A percentile compares a stretch with the other conserved stretches of the same genome.
These are phyloP conservation scores for Cochlearia excelsa DNA, from an alignment of 345 rosid species.

Conservation along the genomic window DNA sequence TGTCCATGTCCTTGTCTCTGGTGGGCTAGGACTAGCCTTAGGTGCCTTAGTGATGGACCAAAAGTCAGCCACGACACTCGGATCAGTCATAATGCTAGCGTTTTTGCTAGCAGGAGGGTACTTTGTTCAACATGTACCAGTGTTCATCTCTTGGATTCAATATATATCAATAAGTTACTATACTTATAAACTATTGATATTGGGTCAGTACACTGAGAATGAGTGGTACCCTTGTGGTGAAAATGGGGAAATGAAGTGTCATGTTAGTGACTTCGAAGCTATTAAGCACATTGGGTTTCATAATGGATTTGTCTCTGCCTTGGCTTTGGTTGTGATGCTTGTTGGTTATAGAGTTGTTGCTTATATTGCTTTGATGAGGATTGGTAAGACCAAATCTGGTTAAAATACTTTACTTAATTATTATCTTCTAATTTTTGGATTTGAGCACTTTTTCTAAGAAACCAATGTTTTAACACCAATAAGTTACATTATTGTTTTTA, in stretches of 20 bases:
- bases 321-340: slow-evolving; percentile 68
- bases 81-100: slow-evolving; percentile 87
- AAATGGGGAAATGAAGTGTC: slow-evolving; percentile 43
- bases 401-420: slow-evolving; percentile 5
- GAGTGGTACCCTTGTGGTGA: slow-evolving; percentile 64
- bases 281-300: slow-evolving; percentile 52
- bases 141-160: slow-evolving; percentile 78
- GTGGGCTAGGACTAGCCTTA: slow-evolving; percentile 81
- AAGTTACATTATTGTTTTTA: background rate
- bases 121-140: slow-evolving; percentile 76
- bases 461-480: slow-evolving; percentile 16
- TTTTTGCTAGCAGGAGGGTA: slow-evolving; percentile 81
- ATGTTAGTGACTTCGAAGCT: slow-evolving; percentile 65
- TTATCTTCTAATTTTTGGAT: background rate
- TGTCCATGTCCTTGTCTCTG: slow-evolving; percentile 79
- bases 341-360: slow-evolving; percentile 80
- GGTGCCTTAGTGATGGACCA: slow-evolving; percentile 90
- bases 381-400: slow-evolving; percentile 33
- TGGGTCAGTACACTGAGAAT: slow-evolving; percentile 62
- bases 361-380: slow-evolving; percentile 64
- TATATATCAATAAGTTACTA: slow-evolving; percentile 81
- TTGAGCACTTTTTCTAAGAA: slow-evolving; percentile 11
- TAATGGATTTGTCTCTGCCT: slow-evolving; percentile 44
- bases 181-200: slow-evolving; percentile 75
- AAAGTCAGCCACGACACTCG: slow-evolving; percentile 79